phyloP scores from a whole-genome alignment of 768 basidiomycete species.

The Tylopilus vinaceipallidus region DNA sequence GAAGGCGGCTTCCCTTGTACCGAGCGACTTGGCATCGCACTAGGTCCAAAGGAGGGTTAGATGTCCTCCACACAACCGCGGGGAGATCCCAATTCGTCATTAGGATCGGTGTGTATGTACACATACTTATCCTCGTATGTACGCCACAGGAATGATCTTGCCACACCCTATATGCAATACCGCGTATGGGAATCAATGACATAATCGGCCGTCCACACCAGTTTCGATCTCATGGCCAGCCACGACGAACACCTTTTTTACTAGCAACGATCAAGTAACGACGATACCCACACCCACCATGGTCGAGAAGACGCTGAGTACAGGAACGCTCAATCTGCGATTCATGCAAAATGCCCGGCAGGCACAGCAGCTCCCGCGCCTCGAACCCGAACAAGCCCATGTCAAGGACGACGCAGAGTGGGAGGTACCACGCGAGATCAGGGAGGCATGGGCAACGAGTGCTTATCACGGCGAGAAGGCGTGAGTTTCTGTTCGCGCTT shows the following conservation, averaged over 20 bases:
- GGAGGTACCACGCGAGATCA: slow-evolving; percentile 53
- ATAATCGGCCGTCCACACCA: slow-evolving; percentile 6
- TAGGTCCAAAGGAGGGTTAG: not conserved
- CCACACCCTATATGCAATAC: not conserved
- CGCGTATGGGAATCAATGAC: slow-evolving; percentile 21
- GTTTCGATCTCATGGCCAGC: not conserved
- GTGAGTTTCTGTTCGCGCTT: slow-evolving; percentile 17
- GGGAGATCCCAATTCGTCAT: not conserved
- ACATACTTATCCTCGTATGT: not conserved
- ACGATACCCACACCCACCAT: slow-evolving; percentile 7
- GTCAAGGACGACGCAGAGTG: slow-evolving; percentile 65
- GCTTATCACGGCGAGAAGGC: slow-evolving; percentile 29
- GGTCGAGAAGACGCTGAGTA: slow-evolving; percentile 54
- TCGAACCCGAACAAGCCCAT: slow-evolving; percentile 50
- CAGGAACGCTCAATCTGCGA: slow-evolving; percentile 59
- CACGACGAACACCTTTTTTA: not conserved
- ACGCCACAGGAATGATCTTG: slow-evolving; percentile 16
- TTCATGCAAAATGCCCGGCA: slow-evolving; percentile 75
- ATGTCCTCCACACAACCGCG: not conserved
- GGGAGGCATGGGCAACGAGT: slow-evolving; percentile 48
- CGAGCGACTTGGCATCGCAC: not conserved
- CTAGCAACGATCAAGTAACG: not conserved
- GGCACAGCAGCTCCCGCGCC: slow-evolving; percentile 48
- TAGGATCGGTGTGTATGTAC: not conserved
- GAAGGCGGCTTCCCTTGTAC: not conserved